Percentiles rank a stretch among this genome's conserved stretches.
phyloP scores from a whole-genome alignment of 2,329 filamentous ascomycete species.

The Botrytis fragariae region DNA sequence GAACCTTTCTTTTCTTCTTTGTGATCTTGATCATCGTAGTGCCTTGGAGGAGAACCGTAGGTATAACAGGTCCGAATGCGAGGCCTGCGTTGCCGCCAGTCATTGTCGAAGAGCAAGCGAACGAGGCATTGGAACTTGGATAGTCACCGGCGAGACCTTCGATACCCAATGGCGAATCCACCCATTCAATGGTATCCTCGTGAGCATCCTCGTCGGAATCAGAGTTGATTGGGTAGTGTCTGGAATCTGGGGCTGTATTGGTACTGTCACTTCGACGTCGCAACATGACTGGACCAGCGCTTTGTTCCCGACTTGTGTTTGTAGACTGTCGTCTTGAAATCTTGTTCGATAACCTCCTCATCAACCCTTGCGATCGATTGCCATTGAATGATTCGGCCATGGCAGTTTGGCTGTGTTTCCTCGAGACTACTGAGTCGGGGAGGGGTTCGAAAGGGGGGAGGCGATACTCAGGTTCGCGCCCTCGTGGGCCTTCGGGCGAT shows the following conservation, averaged over 20 bases:
- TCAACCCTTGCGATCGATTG: conserved; percentile 64
- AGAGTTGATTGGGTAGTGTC: conserved; percentile 41
- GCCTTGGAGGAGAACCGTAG: conserved; percentile 73
- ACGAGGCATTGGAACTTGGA: conserved; percentile 49
- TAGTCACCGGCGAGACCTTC: conserved; percentile 49
- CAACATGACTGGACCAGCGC: conserved; percentile 77
- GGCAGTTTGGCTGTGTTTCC: conserved; percentile 59
- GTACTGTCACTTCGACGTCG: conserved; percentile 88
- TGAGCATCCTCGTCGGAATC: conserved; percentile 60
- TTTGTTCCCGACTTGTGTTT: conserved; percentile 77
- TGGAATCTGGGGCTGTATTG: conserved; percentile 60
- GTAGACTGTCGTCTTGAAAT: conserved; percentile 75
- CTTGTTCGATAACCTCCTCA: conserved; percentile 80
- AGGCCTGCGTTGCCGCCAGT: conserved; percentile 40
- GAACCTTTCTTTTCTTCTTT: conserved; percentile 74
- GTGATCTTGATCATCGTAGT: conserved; percentile 79
- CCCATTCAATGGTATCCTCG: conserved; percentile 43
- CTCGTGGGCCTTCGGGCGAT: conserved; percentile 62
- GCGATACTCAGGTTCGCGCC: conserved; percentile 52
- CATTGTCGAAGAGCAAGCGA: conserved; percentile 39
- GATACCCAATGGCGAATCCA: conserved; percentile 43
- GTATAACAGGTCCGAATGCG: conserved; percentile 67
- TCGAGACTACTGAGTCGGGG: conserved; percentile 67
- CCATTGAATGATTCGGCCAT: conserved; percentile 59
- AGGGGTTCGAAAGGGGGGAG: conserved; percentile 60